Evolutionary conservation across 192 early-diverging fungal species (phyloP), one percentile per base, ranked within the genome.

Genomic region (Coemansia sp.): DNA sequence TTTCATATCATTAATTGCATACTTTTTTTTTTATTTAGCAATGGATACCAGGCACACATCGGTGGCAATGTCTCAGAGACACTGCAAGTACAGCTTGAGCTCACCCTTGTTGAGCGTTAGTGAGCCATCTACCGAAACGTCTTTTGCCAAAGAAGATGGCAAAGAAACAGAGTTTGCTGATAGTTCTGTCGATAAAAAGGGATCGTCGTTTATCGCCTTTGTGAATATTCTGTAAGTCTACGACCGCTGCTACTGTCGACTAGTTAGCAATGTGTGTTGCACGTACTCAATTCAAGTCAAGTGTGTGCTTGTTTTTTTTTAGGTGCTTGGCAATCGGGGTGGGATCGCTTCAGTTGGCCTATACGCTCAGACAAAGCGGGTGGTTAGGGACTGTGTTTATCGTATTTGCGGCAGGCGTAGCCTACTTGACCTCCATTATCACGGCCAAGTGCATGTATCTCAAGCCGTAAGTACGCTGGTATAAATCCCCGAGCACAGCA

Each of bases 261-360:
- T 7, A 49, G 15, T 6, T 49, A 8, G 0, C 10, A 27, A 55
- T 11, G 8, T 13, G 6, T 7, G 31, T 31, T 49, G 27, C 9
- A 31, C 53, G 0, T 31, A 13, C 8, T n/a, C 10, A 55, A 55
- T 0, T 1, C 22, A 1, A 10, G 15, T 10, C 53, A 31, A 10
- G 34, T 47, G n/a, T 55, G 49, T 40, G 36, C n/a, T 10, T 69
- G 15, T 13, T 5, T 31, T 9, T 40, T 69, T n/a, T n/a, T n/a
- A 79, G 77, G 34, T 81, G 74, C 16, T 57, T 81, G 55, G 80
- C 80, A 33, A 75, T 81, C 11, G 80, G 80, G 15, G 80, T 81
- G 18, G 75, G 80, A 8, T 73, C 69, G 13, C 75, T 82, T 47
- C 80, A 82, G 69, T 65, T 82, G 4, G 66, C 80, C 4, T 82